Conservation (phyloP, 2,329 filamentous ascomycete species). For the Fusarium nelsonii region DNA sequence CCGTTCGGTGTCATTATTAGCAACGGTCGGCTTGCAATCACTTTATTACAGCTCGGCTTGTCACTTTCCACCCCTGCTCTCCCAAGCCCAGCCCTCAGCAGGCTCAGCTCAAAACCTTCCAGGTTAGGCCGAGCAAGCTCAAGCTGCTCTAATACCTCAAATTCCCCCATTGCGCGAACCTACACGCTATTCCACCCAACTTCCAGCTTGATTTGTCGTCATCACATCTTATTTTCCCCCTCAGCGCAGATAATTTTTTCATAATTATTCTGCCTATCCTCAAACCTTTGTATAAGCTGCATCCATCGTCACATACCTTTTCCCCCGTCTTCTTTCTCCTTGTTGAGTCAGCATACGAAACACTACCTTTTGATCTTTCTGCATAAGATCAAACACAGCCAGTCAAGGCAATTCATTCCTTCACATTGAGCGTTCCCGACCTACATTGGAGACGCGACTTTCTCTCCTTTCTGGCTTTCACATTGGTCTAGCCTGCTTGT, state of each 20-base stretch:
- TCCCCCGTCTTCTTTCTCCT: not conserved
- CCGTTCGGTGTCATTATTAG: not conserved
- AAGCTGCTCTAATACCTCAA: slow-evolving; percentile 18
- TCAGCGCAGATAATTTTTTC: slow-evolving; percentile 7
- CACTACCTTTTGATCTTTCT: not conserved
- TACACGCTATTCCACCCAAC: slow-evolving; percentile 4
- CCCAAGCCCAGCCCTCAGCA: slow-evolving; percentile 9
- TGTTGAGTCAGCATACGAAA: not conserved
- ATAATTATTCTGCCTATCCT: not conserved
- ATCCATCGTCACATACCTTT: not conserved
- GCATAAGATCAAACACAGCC: not conserved
- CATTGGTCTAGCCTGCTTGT: not conserved
- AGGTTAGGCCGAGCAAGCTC: not conserved
- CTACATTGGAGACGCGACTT: not conserved
- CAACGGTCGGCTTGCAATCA: slow-evolving; percentile 1
- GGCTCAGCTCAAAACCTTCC: not conserved
- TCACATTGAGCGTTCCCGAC: not conserved
- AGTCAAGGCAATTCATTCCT: not conserved
- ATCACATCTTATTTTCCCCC: slow-evolving; percentile 2
- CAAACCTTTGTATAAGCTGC: not conserved
- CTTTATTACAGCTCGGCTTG: slow-evolving; percentile 15
- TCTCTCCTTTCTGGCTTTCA: not conserved
- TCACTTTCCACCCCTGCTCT: not conserved
- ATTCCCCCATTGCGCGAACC: slow-evolving; percentile 16
- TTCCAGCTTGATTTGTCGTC: not conserved